phyloP scores from a whole-genome alignment of 371 early-diverging fungal species.

The Umbelopsis sp. region DNA sequence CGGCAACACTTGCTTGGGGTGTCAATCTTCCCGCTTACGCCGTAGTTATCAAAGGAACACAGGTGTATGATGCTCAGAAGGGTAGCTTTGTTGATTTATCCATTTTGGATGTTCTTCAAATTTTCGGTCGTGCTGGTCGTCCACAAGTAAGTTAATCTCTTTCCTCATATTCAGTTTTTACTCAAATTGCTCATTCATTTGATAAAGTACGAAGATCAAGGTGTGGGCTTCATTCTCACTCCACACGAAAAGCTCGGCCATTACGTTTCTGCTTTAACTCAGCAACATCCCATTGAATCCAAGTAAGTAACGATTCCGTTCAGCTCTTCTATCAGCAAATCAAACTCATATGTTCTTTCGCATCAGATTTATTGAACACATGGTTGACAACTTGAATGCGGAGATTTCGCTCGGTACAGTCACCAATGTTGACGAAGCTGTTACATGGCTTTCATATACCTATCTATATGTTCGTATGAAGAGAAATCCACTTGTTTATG shows the following conservation, averaged over 20 bases:
- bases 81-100: conserved; percentile 93
- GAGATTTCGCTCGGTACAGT: conserved; percentile 97
- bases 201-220: conserved; percentile 82
- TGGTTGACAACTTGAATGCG: conserved; percentile 96
- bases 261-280: conserved; percentile 95
- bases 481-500: conserved; percentile 92
- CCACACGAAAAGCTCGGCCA: conserved; percentile 89
- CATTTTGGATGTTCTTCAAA: conserved; percentile 97
- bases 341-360: background rate
- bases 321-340: background rate
- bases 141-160: conserved; percentile 61
- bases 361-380: conserved; percentile 73
- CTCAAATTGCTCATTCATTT: background rate
- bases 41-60: conserved; percentile 98
- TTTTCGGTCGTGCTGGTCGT: conserved; percentile 99
- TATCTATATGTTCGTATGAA: conserved; percentile 97
- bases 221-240: conserved; percentile 93
- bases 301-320: conserved; percentile 37
- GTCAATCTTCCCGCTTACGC: conserved; percentile 99
- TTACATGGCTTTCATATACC: conserved; percentile 97
- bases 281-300: conserved; percentile 97
- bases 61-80: conserved; percentile 93
- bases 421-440: conserved; percentile 90
- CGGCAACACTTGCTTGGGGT: conserved; percentile 99
- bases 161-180: background rate